These are phyloP conservation scores for Scleroderma citrinum DNA, from an alignment of 768 basidiomycete genomes.

Conservation along the genomic window DNA sequence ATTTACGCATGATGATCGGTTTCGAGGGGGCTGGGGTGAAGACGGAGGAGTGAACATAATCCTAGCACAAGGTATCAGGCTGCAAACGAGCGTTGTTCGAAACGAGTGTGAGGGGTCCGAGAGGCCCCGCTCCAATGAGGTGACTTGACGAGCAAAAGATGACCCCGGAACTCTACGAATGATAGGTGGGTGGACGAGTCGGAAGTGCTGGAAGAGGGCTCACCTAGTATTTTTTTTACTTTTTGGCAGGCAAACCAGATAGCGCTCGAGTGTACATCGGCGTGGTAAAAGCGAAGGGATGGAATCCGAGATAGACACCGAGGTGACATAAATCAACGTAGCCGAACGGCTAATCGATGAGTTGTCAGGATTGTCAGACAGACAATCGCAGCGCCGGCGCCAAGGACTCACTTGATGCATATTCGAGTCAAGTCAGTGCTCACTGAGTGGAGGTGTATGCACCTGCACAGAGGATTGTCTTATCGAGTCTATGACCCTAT, in stretches of 20 bases:
- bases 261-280: slow-evolving; percentile 4
- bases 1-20: slow-evolving; percentile 1
- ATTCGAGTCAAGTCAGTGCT: too few relatives aligned
- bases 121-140: background rate
- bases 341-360: too few relatives aligned
- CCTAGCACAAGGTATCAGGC: background rate
- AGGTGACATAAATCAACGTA: background rate
- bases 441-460: too few relatives aligned
- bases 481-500: too few relatives aligned
- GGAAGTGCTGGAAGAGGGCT: background rate
- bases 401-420: too few relatives aligned
- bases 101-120: slow-evolving; percentile 24
- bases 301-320: slow-evolving; percentile 1
- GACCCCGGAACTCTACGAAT: too few relatives aligned
- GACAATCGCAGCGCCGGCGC: too few relatives aligned
- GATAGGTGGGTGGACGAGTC: too few relatives aligned
- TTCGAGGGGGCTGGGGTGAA: slow-evolving; percentile 30
- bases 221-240: background rate
- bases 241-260: background rate
- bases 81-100: slow-evolving; percentile 22
- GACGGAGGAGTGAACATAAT: slow-evolving; percentile 40
- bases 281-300: slow-evolving; percentile 11
- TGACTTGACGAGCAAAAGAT: too few relatives aligned
- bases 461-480: too few relatives aligned
- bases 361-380: too few relatives aligned